A percentile compares a stretch with the other conserved stretches of the same genome.
Conservation (phyloP, 2,329 filamentous ascomycete genomes). For the Venturia nashicola region DNA sequence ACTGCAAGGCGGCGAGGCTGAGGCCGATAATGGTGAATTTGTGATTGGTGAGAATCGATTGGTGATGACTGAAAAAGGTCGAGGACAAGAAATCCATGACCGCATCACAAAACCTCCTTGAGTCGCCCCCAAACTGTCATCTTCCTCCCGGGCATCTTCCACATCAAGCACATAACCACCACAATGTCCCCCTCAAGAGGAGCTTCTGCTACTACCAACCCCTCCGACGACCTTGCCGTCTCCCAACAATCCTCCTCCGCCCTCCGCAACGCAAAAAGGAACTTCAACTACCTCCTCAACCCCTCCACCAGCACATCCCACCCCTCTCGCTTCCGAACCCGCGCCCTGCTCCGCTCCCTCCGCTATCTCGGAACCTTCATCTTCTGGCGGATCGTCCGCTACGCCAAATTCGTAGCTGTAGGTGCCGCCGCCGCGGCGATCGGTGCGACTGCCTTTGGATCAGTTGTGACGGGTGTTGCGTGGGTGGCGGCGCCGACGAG, state of each 20-base stretch:
- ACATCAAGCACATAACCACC: neutral
- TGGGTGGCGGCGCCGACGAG: conserved; percentile 31
- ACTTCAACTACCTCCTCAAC: conserved; percentile 25
- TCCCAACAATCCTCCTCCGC: conserved; percentile 12
- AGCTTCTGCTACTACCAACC: neutral
- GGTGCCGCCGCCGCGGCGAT: conserved; percentile 27
- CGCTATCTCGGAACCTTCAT: conserved; percentile 28
- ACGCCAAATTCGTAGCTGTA: conserved; percentile 31
- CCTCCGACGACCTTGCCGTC: neutral
- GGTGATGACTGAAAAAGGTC: too few relatives aligned
- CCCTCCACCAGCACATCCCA: conserved; percentile 18
- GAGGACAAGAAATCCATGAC: too few relatives aligned
- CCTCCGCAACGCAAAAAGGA: conserved; percentile 19
- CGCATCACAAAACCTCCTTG: too few relatives aligned
- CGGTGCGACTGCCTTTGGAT: conserved; percentile 25
- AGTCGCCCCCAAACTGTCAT: too few relatives aligned
- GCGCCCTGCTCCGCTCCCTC: conserved; percentile 24
- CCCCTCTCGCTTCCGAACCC: conserved; percentile 24
- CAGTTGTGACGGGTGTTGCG: conserved; percentile 24
- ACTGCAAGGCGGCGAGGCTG: too few relatives aligned
- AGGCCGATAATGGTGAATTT: too few relatives aligned
- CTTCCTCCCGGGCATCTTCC: too few relatives aligned
- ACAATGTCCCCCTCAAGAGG: neutral
- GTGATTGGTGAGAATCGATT: too few relatives aligned
- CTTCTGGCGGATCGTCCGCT: conserved; percentile 30